These are phyloP conservation scores for Esteya vermicola DNA, from an alignment of 2,329 filamentous ascomycete species.

Conservation along the genomic window DNA sequence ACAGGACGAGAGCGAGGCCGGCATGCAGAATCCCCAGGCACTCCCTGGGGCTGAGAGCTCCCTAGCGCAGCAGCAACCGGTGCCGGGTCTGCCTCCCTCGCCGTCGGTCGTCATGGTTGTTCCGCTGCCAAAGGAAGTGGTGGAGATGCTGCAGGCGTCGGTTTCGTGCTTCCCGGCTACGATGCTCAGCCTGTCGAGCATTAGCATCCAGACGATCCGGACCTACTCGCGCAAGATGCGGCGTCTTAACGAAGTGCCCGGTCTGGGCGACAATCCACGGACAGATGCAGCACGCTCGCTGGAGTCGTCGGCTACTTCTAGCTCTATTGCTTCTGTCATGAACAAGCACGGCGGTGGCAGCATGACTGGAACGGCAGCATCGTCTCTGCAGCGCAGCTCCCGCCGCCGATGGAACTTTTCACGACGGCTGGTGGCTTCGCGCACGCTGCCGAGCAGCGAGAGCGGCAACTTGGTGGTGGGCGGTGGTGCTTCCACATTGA, in stretches of 20 bases:
- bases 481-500: not conserved
- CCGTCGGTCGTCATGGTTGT: constrained; percentile 13
- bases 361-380: not conserved
- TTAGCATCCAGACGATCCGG: constrained; percentile 44
- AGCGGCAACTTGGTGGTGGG: not conserved
- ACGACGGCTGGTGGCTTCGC: not conserved
- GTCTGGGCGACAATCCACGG: too few species aligned
- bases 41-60: not conserved
- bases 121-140: constrained; percentile 35
- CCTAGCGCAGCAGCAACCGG: not conserved
- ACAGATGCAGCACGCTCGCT: too few species aligned
- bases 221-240: constrained; percentile 38
- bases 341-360: not conserved
- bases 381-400: not conserved
- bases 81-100: not conserved
- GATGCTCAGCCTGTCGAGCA: constrained; percentile 39
- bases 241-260: constrained; percentile 19
- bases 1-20: not conserved
- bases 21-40: not conserved
- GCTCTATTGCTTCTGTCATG: too few species aligned
- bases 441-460: not conserved
- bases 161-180: constrained; percentile 44
- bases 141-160: constrained; percentile 39
- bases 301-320: not conserved
- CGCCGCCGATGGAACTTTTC: constrained; percentile 10